A percentile compares a stretch with the other conserved stretches of the same genome.
Conservation (phyloP, 73 alveolate genomes). For the Paramecium pentaurelia region DNA sequence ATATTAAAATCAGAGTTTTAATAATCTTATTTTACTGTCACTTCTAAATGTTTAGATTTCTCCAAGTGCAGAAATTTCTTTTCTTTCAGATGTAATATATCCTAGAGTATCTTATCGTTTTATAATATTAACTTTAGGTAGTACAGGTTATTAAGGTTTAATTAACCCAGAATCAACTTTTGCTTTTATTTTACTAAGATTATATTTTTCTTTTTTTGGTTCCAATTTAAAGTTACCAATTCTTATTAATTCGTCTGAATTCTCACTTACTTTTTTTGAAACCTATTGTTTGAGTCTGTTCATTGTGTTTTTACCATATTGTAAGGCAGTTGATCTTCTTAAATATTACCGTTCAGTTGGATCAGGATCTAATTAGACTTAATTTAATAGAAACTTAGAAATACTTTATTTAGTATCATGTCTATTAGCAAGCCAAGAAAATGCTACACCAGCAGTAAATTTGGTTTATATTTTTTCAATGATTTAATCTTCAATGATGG, state of each 20-base stretch:
- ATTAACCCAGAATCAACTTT: conserved; percentile 36
- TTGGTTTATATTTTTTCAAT: conserved; percentile 2
- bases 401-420: background rate
- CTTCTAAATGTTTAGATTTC: background rate
- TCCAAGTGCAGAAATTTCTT: background rate
- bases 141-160: background rate
- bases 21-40: background rate
- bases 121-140: background rate
- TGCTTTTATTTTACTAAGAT: background rate
- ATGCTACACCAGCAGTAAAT: background rate
- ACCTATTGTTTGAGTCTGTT: background rate
- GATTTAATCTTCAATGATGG: background rate
- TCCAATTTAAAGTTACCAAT: background rate
- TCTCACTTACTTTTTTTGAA: conserved; percentile 38
- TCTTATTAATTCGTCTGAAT: conserved; percentile 8
- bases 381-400: background rate
- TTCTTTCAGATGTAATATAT: background rate
- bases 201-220: background rate
- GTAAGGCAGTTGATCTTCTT: conserved; percentile 21
- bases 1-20: background rate
- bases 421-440: conserved; percentile 33
- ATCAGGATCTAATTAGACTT: background rate
- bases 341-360: background rate
- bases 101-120: background rate
- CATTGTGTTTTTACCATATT: background rate